phyloP scores from a whole-genome alignment of 352 stramenopile genomes.

The Pythium folliculosum region DNA sequence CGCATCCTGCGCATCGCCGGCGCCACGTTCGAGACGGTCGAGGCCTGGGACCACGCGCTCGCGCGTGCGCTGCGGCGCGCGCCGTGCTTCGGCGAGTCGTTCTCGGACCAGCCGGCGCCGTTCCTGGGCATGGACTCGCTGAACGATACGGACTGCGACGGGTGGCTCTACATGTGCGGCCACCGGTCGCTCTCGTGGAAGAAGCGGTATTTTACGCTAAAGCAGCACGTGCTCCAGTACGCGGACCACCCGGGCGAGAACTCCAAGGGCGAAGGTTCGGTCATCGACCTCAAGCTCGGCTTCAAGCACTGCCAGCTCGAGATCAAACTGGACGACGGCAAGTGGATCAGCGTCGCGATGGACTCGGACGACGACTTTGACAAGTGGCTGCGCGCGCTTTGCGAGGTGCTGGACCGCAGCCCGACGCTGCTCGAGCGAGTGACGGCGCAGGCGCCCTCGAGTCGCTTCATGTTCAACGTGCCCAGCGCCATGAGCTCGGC shows the following conservation, averaged over 20 bases:
- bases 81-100: slow-evolving; percentile 68
- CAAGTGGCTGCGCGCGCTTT: slow-evolving; percentile 67
- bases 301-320: slow-evolving; percentile 50
- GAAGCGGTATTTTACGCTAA: slow-evolving; percentile 78
- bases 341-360: slow-evolving; percentile 62
- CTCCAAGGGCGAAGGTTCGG: slow-evolving; percentile 55
- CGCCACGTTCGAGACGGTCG: slow-evolving; percentile 69
- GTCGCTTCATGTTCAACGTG: slow-evolving; percentile 21
- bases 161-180: slow-evolving; percentile 74
- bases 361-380: slow-evolving; percentile 57
- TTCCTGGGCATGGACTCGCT: slow-evolving; percentile 63
- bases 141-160: slow-evolving; percentile 59
- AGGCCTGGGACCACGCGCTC: slow-evolving; percentile 71
- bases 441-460: background rate
- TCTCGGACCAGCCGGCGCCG: slow-evolving; percentile 54
- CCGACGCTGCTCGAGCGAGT: slow-evolving; percentile 14
- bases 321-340: slow-evolving; percentile 64
- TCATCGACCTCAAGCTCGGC: slow-evolving; percentile 63
- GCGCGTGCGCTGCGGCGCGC: slow-evolving; percentile 45
- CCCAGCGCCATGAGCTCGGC: slow-evolving; percentile 14
- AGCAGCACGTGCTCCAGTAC: slow-evolving; percentile 59
- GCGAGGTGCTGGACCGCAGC: slow-evolving; percentile 51
- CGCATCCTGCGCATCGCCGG: slow-evolving; percentile 72
- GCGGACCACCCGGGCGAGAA: slow-evolving; percentile 62
- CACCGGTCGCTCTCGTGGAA: slow-evolving; percentile 64